Evolutionary conservation across 2,329 filamentous ascomycete genomes (phyloP), one percentile per base, ranked within the genome.

Genomic region (Diaporthe sp.): DNA sequence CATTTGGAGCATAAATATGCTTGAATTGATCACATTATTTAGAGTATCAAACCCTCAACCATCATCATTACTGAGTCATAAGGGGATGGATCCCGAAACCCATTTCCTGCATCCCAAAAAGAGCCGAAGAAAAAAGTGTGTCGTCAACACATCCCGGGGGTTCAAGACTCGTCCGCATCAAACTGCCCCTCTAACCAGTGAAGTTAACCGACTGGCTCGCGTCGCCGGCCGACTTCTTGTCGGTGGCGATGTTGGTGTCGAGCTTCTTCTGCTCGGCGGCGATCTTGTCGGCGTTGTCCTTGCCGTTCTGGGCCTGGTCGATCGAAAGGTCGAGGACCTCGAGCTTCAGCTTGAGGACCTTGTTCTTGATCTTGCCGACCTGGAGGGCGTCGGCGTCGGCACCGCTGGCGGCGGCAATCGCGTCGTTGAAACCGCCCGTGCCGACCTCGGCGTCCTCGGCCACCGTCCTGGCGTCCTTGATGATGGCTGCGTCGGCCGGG

Each of bases 281-380:
- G 42, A 90, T 83, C 80, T 88, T 84, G 53, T 76, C 84, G 39
- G 84, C 80, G 51, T 85, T 85, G 78, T 86, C 84, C 44, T 82
- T 80, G 70, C 87, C 84, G 39, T 82, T 80, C 80, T 90, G 86
- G 0, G 89, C 89, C 76, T 85, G 83, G 80, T 90, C 82, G 72
- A 90, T 88, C 82, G 88, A 82, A 55, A 91, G 84, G 61, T 84
- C 83, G 74, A 90, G 79, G 3, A 88, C 86, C 79, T 90, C 86
- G 22, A 90, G 86, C 82, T 87, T 85, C 67, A 91, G 83, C 84
- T 91, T 91, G 71, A 91, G 82, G 34, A 91, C 88, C 84, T 77
- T 77, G 74, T 77, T 77, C 73, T 76, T 75, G 62, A 67, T 77
- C 76, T 77, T 77, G 57, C 76, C 76, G 31, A 71, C 74, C 70